These are phyloP conservation scores for Platanus orientalis DNA, from an alignment of 164 flowering plant species.

Conservation along the genomic window DNA sequence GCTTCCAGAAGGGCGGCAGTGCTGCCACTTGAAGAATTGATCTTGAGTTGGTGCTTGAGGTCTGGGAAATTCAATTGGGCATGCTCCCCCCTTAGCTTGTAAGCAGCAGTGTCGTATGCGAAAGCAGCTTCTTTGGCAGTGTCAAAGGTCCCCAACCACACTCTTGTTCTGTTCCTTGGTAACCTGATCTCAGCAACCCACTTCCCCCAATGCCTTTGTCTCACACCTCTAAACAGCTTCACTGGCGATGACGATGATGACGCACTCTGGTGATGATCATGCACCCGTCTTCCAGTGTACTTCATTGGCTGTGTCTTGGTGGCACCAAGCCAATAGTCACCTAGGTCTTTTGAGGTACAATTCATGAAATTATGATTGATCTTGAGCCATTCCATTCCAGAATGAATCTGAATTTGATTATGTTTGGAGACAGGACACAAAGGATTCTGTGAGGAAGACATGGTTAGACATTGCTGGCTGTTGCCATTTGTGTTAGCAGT, in stretches of 20 bases:
- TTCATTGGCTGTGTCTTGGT: constrained; percentile 67
- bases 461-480: constrained; percentile 1
- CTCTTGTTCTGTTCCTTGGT: constrained; percentile 79
- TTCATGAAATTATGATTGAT: constrained; percentile 13
- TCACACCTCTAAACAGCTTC: constrained; percentile 77
- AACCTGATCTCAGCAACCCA: constrained; percentile 96
- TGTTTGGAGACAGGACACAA: constrained; percentile 14
- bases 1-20: constrained; percentile 72
- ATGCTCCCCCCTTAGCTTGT: constrained; percentile 70
- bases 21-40: constrained; percentile 33
- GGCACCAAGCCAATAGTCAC: constrained; percentile 48
- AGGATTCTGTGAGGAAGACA: background rate
- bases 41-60: constrained; percentile 61
- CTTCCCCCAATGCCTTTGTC: constrained; percentile 97
- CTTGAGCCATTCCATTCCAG: constrained; percentile 30
- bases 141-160: constrained; percentile 88
- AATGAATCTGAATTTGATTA: constrained; percentile 20
- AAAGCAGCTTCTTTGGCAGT: constrained; percentile 81
- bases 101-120: constrained; percentile 90
- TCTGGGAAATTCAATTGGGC: constrained; percentile 88
- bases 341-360: constrained; percentile 16
- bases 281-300: constrained; percentile 26
- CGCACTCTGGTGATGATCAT: constrained; percentile 18
- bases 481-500: constrained; percentile 1
- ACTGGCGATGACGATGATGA: constrained; percentile 17